Percentiles rank a stretch among this genome's conserved stretches.
Evolutionary conservation across 1,139 yeast genomes (phyloP).

Genomic region (Candida sojae): DNA sequence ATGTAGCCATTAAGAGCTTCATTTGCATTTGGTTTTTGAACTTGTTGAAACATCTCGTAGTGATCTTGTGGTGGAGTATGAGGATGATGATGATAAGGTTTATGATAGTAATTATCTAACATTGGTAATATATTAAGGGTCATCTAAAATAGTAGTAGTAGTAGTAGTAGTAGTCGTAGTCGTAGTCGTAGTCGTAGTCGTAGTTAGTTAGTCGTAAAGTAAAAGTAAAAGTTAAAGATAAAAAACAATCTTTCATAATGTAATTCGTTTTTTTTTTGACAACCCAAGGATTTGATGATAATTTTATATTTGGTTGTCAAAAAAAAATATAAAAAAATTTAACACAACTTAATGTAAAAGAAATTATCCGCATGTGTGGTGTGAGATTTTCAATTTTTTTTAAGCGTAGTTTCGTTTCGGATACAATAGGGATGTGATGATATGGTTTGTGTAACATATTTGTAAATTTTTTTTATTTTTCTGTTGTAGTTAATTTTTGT

Average conservation of each 20-base stretch:
- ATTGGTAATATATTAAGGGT: slow-evolving; percentile 19
- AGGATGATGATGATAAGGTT: background rate
- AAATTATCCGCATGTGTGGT: slow-evolving; percentile 3
- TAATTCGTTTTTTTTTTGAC: background rate
- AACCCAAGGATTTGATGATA: slow-evolving; percentile 2
- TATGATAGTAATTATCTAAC: slow-evolving; percentile 12
- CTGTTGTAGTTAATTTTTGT: background rate
- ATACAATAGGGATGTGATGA: background rate
- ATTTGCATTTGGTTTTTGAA: slow-evolving; percentile 11
- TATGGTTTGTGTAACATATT: background rate
- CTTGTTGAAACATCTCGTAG: slow-evolving; percentile 7
- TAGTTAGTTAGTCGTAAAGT: background rate
- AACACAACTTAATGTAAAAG: background rate
- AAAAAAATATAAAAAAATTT: background rate
- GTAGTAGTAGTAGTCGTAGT: background rate
- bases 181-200: background rate
- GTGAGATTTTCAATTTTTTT: background rate
- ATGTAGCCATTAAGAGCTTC: slow-evolving; percentile 26
- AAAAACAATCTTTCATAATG: background rate
- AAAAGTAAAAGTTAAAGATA: background rate
- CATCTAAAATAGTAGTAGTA: slow-evolving; percentile 13
- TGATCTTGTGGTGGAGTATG: slow-evolving; percentile 3
- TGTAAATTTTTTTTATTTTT: background rate
- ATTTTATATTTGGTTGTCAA: slow-evolving; percentile 3
- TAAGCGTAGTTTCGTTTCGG: background rate